A percentile compares a stretch with the other conserved stretches of the same genome.
Evolutionary conservation across 1,139 yeast genomes (phyloP).

Genomic region (Scheffersomyces titani): DNA sequence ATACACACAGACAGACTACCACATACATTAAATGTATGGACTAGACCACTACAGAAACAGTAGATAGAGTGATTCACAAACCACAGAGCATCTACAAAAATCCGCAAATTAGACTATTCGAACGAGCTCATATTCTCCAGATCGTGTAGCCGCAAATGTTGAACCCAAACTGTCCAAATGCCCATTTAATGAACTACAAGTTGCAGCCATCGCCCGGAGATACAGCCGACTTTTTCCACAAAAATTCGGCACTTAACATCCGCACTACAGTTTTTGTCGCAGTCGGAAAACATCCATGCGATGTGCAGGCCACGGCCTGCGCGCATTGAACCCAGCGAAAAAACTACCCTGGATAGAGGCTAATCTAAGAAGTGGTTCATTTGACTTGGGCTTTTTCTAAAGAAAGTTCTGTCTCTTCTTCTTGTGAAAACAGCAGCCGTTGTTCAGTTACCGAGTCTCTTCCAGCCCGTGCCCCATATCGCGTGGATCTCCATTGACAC

Average conservation of each 20-base stretch:
- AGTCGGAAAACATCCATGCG: slow-evolving; percentile 3
- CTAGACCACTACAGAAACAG: neutral
- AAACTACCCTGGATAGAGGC: neutral
- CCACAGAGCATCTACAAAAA: neutral
- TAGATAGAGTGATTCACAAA: neutral
- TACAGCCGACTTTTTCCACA: neutral
- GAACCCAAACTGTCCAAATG: neutral
- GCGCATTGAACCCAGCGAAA: neutral
- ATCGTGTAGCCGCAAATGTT: neutral
- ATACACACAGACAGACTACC: neutral
- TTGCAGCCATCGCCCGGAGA: neutral
- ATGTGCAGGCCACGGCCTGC: neutral
- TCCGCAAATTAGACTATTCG: neutral
- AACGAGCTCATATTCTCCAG: neutral
- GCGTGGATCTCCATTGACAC: neutral
- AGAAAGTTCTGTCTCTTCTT: slow-evolving; percentile 3
- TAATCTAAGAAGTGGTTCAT: neutral
- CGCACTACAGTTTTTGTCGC: neutral
- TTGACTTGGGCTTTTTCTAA: neutral
- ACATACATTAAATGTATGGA: neutral
- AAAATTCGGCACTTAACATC: neutral
- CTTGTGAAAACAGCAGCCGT: slow-evolving; percentile 1
- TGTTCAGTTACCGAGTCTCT: neutral
- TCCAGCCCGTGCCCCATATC: neutral
- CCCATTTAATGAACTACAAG: neutral